Percentiles rank a stretch among this genome's conserved stretches.
Conservation (phyloP, 2,329 filamentous ascomycete species). For the Tolypocladium sp. region DNA sequence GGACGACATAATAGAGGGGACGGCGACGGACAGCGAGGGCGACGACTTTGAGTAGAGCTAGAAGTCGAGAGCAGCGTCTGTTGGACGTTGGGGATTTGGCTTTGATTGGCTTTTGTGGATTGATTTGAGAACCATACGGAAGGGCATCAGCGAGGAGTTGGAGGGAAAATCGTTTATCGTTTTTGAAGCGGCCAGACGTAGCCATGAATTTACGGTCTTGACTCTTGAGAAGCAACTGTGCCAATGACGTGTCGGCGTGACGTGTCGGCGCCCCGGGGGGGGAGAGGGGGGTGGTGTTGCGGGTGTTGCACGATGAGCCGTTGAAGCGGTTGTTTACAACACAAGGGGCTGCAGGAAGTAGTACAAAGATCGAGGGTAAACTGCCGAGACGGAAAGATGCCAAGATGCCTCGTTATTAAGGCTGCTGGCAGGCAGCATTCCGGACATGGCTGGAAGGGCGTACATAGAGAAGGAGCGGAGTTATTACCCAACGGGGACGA, state of each 20-base stretch:
- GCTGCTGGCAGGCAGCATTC: no score
- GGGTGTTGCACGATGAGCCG: no score
- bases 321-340: no score
- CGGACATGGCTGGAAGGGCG: no score
- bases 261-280: no score
- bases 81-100: neutral
- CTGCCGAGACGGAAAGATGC: no score
- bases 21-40: slow-evolving; percentile 39
- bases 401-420: no score
- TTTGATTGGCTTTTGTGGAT: slow-evolving; percentile 1
- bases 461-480: no score
- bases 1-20: slow-evolving; percentile 37
- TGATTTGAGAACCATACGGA: slow-evolving; percentile 1
- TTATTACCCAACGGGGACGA: no score
- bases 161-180: neutral
- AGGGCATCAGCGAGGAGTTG: slow-evolving; percentile 5
- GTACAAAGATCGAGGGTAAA: no score
- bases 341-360: no score
- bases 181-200: neutral
- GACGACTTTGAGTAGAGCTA: slow-evolving; percentile 28
- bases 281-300: neutral
- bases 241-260: no score
- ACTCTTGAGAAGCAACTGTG: neutral
- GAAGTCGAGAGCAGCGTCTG: neutral
- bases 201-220: neutral